Evolutionary conservation across 73 alveolate species (phyloP).

Genomic region (Paramecium octaurelia): DNA sequence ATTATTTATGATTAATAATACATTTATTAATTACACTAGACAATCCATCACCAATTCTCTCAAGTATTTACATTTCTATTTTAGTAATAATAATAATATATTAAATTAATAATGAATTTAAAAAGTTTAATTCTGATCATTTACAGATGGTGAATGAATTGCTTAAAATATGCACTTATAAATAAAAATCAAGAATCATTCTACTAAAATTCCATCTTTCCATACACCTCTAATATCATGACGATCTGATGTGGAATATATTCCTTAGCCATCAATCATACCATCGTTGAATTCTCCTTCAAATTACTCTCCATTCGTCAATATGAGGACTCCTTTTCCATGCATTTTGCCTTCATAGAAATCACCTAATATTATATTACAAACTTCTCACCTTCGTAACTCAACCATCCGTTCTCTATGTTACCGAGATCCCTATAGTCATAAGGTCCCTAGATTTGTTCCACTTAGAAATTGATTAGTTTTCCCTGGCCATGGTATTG

Average conservation of each 20-base stretch:
- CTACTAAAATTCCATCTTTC: constrained; percentile 38
- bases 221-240: constrained; percentile 10
- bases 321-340: background rate
- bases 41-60: background rate
- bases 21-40: background rate
- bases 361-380: background rate
- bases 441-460: background rate
- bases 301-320: constrained; percentile 21
- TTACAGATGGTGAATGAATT: background rate
- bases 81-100: background rate
- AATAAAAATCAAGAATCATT: background rate
- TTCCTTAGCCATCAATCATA: constrained; percentile 43
- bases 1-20: background rate
- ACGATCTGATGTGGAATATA: background rate
- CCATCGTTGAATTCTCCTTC: constrained; percentile 48
- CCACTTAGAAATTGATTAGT: constrained; percentile 9
- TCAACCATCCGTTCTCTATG: constrained; percentile 22
- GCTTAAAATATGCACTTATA: background rate
- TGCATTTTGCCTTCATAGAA: constrained; percentile 48
- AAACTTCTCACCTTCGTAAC: background rate
- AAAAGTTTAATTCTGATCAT: background rate
- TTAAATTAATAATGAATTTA: background rate
- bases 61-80: background rate
- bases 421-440: background rate
- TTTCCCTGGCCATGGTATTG: constrained; percentile 37